These are phyloP conservation scores for Vitis hybrid DNA, from an alignment of 177 flowering plant genomes.

Conservation along the genomic window DNA sequence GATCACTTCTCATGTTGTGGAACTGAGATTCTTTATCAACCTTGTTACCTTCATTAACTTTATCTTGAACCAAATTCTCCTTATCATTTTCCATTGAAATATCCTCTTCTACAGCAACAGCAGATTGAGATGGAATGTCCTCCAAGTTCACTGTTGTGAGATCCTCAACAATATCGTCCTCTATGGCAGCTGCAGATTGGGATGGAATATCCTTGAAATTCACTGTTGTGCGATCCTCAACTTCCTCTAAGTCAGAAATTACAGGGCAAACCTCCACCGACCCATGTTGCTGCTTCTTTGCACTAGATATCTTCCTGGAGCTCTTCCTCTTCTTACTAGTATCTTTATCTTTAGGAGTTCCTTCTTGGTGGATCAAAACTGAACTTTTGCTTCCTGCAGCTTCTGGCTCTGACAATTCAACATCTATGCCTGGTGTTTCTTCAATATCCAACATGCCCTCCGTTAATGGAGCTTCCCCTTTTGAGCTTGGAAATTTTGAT, in stretches of 20 bases:
- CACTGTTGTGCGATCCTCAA: neutral
- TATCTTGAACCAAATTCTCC: neutral
- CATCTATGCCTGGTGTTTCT: constrained; percentile 2
- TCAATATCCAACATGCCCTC: neutral
- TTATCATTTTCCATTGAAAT: neutral
- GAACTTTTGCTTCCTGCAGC: neutral
- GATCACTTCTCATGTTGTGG: neutral
- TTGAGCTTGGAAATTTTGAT: neutral
- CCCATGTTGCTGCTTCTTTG: neutral
- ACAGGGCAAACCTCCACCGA: neutral
- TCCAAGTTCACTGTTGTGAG: neutral
- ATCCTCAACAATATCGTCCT: neutral
- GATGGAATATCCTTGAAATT: neutral
- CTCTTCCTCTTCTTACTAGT: neutral
- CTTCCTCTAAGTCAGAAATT: neutral
- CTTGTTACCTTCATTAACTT: neutral
- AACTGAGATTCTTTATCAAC: neutral
- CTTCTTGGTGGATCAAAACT: neutral
- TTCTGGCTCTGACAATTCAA: constrained; percentile 3
- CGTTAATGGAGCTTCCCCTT: neutral
- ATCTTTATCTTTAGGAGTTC: neutral
- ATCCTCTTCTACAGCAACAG: neutral
- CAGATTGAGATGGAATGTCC: neutral
- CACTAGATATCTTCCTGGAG: neutral
- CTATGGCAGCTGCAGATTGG: neutral